Evolutionary conservation across 108 stramenopile species (phyloP), one percentile per base, ranked within the genome.

Genomic region (Nannochloropsis salina): DNA sequence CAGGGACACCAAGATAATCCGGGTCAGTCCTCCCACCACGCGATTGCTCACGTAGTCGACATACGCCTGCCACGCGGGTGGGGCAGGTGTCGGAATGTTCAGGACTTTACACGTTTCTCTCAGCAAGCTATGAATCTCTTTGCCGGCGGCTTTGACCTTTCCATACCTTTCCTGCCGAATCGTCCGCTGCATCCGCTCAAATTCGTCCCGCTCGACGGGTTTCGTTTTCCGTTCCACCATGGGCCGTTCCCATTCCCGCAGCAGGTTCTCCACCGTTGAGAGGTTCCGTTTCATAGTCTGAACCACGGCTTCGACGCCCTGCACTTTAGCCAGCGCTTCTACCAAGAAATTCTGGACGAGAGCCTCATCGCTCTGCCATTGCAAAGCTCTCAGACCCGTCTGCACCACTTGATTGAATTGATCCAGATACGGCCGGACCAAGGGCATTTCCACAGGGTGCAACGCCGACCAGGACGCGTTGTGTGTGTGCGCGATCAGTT

Each of bases 371-470:
- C 94, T 94, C 86, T 92, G 89, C 95, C 95, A 96, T 83, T 93
- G 94, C 91, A 96, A 85, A 61, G 85, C 81, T 10, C 92, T 80
- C 42, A 96, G 86, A 11, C 95, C 95, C 2, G 84, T 85, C 21
- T 94, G 90, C 11, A 95, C 86, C 15, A 91, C 91, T 3, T 45
- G 44, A 86, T 95, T 94, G 80, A 96, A 95, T 61, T 94, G 94
- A 79, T 89, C 91, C 21, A 95, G 83, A 82, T 95, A 95, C 6
- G 94, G 93, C 80, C 87, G 88, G 12, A 95, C 86, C 5, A 96
- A 90, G 41, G 95, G 95, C 88, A 93, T 93, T 84, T 96, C 95
- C 42, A 96, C 95, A 42, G 95, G 95, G 22, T 95, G 92, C 83
- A 96, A 86, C 83, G 88, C 87, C 6, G 93, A 90, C 80, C 95